A percentile compares a stretch with the other conserved stretches of the same genome.
Evolutionary conservation across 2,329 filamentous ascomycete species (phyloP).

Genomic region (Diaporthe caulivora): DNA sequence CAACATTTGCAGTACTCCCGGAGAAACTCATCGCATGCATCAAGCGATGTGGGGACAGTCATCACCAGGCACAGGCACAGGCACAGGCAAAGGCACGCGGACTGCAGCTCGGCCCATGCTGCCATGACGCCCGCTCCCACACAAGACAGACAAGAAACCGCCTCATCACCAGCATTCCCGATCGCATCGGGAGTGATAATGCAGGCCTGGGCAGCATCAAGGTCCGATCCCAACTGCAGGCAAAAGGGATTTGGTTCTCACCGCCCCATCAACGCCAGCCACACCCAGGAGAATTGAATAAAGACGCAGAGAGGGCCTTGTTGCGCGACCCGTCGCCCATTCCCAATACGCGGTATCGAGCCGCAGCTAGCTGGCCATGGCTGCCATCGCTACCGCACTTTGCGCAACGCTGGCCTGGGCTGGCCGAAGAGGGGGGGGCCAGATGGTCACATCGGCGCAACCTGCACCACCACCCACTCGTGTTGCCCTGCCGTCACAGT

Average conservation of each 20-base stretch:
- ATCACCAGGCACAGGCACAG: constrained; percentile 8
- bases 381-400: constrained; percentile 26
- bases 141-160: not conserved
- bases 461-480: not conserved
- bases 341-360: constrained; percentile 27
- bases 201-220: constrained; percentile 21
- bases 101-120: not conserved
- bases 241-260: constrained; percentile 22
- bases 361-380: constrained; percentile 15
- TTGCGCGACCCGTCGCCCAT: constrained; percentile 7
- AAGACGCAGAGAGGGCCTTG: not conserved
- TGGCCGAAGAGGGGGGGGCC: no score
- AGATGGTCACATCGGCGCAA: constrained; percentile 3
- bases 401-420: constrained; percentile 17
- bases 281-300: not conserved
- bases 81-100: constrained; percentile 2
- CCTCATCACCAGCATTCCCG: constrained; percentile 16
- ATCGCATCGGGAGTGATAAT: constrained; percentile 27
- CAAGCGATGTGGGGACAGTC: not conserved
- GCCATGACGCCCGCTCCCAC: not conserved
- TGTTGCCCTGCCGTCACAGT: constrained; percentile 12
- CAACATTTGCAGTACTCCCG: not conserved
- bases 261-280: constrained; percentile 1
- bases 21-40: not conserved
- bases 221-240: constrained; percentile 9